A percentile compares a stretch with the other conserved stretches of the same genome.
phyloP scores from a whole-genome alignment of 2,329 filamentous ascomycete genomes.

The Paraphaeosphaeria minitans region DNA sequence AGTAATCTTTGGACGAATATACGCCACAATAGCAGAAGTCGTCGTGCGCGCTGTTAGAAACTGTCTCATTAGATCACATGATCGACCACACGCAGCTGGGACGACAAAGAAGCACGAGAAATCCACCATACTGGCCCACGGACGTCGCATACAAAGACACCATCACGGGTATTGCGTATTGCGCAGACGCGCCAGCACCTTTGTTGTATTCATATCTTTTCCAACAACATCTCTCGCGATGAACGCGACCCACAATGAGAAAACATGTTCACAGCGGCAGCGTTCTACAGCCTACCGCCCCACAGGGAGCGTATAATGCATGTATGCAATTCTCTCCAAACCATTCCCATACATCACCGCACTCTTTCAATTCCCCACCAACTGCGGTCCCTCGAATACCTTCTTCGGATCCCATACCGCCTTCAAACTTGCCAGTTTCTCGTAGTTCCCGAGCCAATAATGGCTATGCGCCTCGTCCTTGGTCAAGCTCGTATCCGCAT shows the following conservation, averaged over 20 bases:
- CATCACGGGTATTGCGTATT: too few species aligned
- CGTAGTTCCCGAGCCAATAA: conserved; percentile 50
- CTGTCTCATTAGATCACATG: too few species aligned
- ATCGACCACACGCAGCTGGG: too few species aligned
- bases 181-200: too few species aligned
- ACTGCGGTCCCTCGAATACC: conserved; percentile 33
- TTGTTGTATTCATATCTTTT: not conserved
- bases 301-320: not conserved
- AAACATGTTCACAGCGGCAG: not conserved
- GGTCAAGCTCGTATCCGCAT: conserved; percentile 54
- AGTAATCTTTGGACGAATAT: not conserved
- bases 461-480: conserved; percentile 50
- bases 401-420: conserved; percentile 41
- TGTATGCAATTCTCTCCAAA: not conserved
- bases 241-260: not conserved
- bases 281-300: too few species aligned
- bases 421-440: conserved; percentile 41
- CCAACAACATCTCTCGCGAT: not conserved
- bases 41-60: too few species aligned
- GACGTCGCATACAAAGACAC: too few species aligned
- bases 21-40: not conserved
- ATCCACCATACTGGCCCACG: too few species aligned
- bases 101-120: too few species aligned
- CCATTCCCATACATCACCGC: not conserved
- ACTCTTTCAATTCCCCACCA: conserved; percentile 25